phyloP scores from a whole-genome alignment of 2,329 filamentous ascomycete genomes.

The Monosporascus ibericus region DNA sequence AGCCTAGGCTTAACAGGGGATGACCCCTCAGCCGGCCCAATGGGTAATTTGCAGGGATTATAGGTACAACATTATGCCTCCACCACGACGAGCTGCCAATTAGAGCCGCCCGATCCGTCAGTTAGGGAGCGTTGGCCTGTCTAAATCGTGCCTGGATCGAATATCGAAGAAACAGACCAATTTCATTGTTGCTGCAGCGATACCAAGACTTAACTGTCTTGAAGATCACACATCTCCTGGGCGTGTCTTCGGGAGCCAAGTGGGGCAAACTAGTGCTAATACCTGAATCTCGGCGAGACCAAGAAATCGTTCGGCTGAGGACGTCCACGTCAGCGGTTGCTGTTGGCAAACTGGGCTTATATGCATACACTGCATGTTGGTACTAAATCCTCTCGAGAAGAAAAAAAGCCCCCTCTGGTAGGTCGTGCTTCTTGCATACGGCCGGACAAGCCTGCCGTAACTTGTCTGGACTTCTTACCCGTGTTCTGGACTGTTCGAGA shows the following conservation, averaged over 20 bases:
- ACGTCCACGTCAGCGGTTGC: neutral
- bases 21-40: neutral
- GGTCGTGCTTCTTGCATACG: neutral
- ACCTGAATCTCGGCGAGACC: neutral
- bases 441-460: neutral
- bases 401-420: accelerated
- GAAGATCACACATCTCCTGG: too few relatives aligned
- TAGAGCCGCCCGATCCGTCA: too few relatives aligned
- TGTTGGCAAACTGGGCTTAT: neutral
- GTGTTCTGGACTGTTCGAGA: neutral
- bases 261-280: too few relatives aligned
- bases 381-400: too few relatives aligned
- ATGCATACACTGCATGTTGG: neutral
- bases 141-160: too few relatives aligned
- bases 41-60: neutral
- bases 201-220: too few relatives aligned
- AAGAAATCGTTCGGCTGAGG: neutral
- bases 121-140: too few relatives aligned
- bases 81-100: too few relatives aligned
- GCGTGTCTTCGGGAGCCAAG: too few relatives aligned
- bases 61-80: neutral
- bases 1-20: neutral
- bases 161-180: too few relatives aligned
- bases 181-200: too few relatives aligned
- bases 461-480: neutral